Conservation (phyloP, 2,329 filamentous ascomycete genomes). For the Anisogramma anomala region DNA sequence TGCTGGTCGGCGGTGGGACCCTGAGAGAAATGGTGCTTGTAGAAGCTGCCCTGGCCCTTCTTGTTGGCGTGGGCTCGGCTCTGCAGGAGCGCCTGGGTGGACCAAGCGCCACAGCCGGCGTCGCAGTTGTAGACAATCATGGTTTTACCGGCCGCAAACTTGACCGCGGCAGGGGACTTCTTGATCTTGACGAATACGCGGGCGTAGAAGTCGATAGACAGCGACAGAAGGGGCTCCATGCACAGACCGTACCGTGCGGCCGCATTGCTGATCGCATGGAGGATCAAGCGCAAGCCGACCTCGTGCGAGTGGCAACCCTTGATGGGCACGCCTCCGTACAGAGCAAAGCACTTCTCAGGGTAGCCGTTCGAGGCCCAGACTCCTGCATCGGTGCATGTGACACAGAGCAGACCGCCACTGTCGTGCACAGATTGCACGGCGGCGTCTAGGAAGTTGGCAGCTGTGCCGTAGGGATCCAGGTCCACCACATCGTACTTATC, state of each 20-base stretch:
- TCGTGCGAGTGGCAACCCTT: slow-evolving; percentile 84
- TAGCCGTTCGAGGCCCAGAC: slow-evolving; percentile 94
- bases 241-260: slow-evolving; percentile 77
- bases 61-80: slow-evolving; percentile 58
- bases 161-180: slow-evolving; percentile 73
- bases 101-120: slow-evolving; percentile 81
- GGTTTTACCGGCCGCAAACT: slow-evolving; percentile 79
- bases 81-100: slow-evolving; percentile 64
- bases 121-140: slow-evolving; percentile 93
- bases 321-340: slow-evolving; percentile 84
- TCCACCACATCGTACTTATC: slow-evolving; percentile 85
- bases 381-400: slow-evolving; percentile 92
- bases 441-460: slow-evolving; percentile 82
- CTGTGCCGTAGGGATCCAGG: slow-evolving; percentile 90
- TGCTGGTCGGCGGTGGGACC: slow-evolving; percentile 53
- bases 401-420: slow-evolving; percentile 81
- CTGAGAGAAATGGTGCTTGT: slow-evolving; percentile 66
- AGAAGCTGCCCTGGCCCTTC: slow-evolving; percentile 56
- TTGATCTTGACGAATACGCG: slow-evolving; percentile 77
- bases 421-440: slow-evolving; percentile 73
- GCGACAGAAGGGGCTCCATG: slow-evolving; percentile 80
- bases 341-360: slow-evolving; percentile 80
- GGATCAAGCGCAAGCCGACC: slow-evolving; percentile 72
- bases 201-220: slow-evolving; percentile 93
- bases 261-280: slow-evolving; percentile 68